Evolutionary conservation across 495 filamentous ascomycete genomes (phyloP), one percentile per base, ranked within the genome.

Genomic region (Saxispiralis lemnorum): DNA sequence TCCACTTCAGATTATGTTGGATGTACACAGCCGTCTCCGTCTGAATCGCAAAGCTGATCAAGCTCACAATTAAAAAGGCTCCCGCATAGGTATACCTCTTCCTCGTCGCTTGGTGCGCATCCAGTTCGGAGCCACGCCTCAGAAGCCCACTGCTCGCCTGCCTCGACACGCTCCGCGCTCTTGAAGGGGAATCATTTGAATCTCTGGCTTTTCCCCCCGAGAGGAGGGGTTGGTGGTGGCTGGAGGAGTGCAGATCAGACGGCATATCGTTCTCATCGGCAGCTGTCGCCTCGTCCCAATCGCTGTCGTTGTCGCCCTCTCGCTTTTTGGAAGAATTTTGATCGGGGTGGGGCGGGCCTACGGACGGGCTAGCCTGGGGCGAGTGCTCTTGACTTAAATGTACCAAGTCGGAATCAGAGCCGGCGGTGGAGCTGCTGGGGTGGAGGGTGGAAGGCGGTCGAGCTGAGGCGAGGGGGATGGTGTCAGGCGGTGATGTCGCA

Each of bases 21-120:
- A 97, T 85, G 58, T 94, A 87, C 7, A 86, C 76, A 2, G 89
- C 86, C 12, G 93, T 85, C 66, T 94, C 87, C 6, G 89, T 95
- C 68, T 97, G 89, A 5, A 94, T 63, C 24, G 71, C 67, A 61
- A 97, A 97, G 54, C 78, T 76, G 15, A 87, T 63, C 53, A 97
- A 63, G 52, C 79, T 87, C 45, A 93, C 49, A 3, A 79, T 53
- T 42, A 97, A 63, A 61, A 93, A 95, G 38, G 83, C 72, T 6
- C 72, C 77, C 2, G 89, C 88, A 53, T 86, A 79, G 18, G 82
- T 73, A 57, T 95, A 95, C 59, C 85, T 85, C 54, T 73, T 78
- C 46, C 70, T 72, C 38, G 80, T 83, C 17, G 75, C 76, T 38
- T 63, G 56, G 30, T 63, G 65, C 19, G 66, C 68, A 53, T 69